Evolutionary conservation across 345 rosid genomes (phyloP).

Genomic region (Aethionema arabicum): DNA sequence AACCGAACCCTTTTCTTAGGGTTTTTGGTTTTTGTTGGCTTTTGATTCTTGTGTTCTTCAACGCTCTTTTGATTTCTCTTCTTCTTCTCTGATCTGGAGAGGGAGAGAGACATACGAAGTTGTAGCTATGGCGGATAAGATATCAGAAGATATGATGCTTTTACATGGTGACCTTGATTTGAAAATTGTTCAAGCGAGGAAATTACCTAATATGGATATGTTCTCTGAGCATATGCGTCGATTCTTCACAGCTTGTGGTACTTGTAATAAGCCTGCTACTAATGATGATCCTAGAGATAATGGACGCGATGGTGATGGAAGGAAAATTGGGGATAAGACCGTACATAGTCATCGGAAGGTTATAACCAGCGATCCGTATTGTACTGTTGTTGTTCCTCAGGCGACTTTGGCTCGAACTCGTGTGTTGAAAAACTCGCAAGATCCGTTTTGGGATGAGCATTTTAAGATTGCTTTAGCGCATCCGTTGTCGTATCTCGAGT

Average conservation of each 20-base stretch:
- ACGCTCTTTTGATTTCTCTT: too few relatives aligned
- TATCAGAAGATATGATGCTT: constrained; percentile 30
- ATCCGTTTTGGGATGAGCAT: constrained; percentile 72
- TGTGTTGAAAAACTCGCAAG: constrained; percentile 61
- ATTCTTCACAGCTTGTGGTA: constrained; percentile 43
- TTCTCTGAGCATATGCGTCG: constrained; percentile 50
- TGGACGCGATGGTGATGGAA: constrained; percentile 11
- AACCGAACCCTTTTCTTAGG: constrained; percentile 37
- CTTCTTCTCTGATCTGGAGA: background rate
- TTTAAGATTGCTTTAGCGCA: constrained; percentile 73
- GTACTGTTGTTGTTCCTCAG: constrained; percentile 81
- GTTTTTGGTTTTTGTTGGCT: constrained; percentile 38
- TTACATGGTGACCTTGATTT: constrained; percentile 86
- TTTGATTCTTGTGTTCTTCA: background rate
- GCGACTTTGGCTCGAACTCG: constrained; percentile 82
- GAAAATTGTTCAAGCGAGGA: constrained; percentile 55
- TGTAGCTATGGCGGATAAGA: constrained; percentile 38
- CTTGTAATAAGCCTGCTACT: constrained; percentile 25
- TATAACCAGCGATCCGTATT: constrained; percentile 84
- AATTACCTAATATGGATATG: constrained; percentile 72
- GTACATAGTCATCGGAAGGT: constrained; percentile 42
- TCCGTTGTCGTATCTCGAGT: constrained; percentile 58
- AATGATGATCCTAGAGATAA: constrained; percentile 9
- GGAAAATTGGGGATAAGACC: background rate
- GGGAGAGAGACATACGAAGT: background rate